Percentiles rank a stretch among this genome's conserved stretches.
Conservation (phyloP, 257 asterid genomes). For the Scutellaria galericulata region DNA sequence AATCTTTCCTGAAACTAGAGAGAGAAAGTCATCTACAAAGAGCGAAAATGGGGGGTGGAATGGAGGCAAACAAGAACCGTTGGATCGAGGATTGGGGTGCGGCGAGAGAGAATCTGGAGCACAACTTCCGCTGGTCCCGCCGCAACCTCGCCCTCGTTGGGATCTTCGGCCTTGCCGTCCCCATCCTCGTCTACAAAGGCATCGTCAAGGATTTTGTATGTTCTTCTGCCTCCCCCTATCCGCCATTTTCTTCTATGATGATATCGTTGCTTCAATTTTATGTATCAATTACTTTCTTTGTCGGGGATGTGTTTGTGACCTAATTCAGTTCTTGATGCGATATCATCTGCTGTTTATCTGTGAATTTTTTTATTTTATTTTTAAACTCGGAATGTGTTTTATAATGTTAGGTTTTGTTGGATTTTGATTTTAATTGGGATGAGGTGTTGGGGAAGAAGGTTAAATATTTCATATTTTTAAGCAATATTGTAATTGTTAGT, state of each 20-base stretch:
- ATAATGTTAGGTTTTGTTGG: neutral
- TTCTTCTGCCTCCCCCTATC: neutral
- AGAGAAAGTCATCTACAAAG: slow-evolving; percentile 19
- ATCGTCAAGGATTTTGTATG: slow-evolving; percentile 87
- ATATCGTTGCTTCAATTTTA: neutral
- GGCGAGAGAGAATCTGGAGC: slow-evolving; percentile 86
- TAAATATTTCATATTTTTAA: neutral
- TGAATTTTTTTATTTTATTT: slow-evolving; percentile 3
- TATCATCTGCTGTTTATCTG: neutral
- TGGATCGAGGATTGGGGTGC: slow-evolving; percentile 88
- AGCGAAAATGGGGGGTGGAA: slow-evolving; percentile 87
- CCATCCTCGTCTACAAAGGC: slow-evolving; percentile 80
- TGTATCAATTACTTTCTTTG: neutral
- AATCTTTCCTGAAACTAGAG: slow-evolving; percentile 15
- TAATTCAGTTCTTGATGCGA: slow-evolving; percentile 18
- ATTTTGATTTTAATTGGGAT: neutral
- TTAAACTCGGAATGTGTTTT: neutral
- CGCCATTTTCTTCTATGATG: neutral
- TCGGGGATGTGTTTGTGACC: slow-evolving; percentile 28
- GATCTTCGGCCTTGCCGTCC: slow-evolving; percentile 84
- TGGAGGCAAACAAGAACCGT: slow-evolving; percentile 82
- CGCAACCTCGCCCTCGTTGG: slow-evolving; percentile 87
- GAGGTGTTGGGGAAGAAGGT: slow-evolving; percentile 14
- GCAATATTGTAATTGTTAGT: neutral
- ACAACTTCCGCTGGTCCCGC: slow-evolving; percentile 88